Base-by-base conservation (phyloP, 2,329 filamentous ascomycete genomes). In the Aspergillus tanneri region DNA sequence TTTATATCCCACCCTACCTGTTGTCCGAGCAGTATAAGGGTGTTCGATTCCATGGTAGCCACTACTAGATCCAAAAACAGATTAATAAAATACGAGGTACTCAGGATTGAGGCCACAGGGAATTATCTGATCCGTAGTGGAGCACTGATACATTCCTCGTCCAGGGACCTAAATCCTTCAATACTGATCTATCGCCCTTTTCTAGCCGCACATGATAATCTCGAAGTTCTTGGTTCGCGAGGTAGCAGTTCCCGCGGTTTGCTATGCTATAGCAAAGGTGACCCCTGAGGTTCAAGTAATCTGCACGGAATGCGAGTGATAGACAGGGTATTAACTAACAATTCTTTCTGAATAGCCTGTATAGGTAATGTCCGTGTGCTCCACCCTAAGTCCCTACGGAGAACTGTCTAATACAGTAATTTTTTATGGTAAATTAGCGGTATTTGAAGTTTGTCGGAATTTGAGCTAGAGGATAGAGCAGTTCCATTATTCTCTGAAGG, bases 71-170 rank as follows among this genome's bases (percentile, higher is more conserved):
- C 4, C 19, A 12, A 8, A 14, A 21, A 22, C 30, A 25, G 42
- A 45, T 45, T 45, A 32, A 45, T 45, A 45, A 45, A 21, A 23
- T 30, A 27, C 32, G 18, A 32, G 30, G 11, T 27, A 24, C 23
- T 37, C 18, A 32, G 3, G 5, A 32, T 14, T 16, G 14, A 34
- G 30, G 9, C 12, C 28, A 32, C 28, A 36, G 21, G 23, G 12
- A 30, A 27, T 43, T 38, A 45, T 38, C 42, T 37, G 42, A 38
- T 37, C 42, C 42, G 42, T 43, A 30, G 41, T 43, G 41, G 41
- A 43, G 41, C 14, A 9, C 14, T 34, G 16, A 34, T 14, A 18
- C 30, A 34, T 18, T 34, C 30, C 30, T 34, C 19, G 14, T 10
- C 30, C 30, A 34, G 16, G 30, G 30, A 18, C 14, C 16, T 12